phyloP scores from a whole-genome alignment of 2,329 filamentous ascomycete genomes.

The Aspergillus amoenus region DNA sequence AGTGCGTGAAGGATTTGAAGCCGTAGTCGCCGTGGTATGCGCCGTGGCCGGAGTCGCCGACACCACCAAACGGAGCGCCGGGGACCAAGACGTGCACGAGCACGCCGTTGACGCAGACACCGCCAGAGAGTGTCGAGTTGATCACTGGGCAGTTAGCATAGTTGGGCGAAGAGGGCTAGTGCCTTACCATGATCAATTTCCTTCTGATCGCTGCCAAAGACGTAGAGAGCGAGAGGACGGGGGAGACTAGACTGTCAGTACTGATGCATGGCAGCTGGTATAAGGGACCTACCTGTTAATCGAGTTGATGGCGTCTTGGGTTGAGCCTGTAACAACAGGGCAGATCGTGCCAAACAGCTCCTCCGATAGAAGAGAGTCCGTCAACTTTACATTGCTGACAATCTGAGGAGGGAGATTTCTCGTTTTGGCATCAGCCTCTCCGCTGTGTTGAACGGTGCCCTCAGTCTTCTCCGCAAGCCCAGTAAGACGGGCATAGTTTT shows the following conservation, averaged over 20 bases:
- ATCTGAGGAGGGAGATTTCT: constrained; percentile 41
- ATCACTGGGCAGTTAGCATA: background rate
- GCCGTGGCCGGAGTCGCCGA: constrained; percentile 11
- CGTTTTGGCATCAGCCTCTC: constrained; percentile 28
- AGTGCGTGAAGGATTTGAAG: constrained; percentile 21
- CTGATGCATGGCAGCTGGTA: background rate
- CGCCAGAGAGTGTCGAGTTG: constrained; percentile 9
- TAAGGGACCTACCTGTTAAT: background rate
- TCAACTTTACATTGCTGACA: constrained; percentile 35
- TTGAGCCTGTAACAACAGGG: constrained; percentile 37
- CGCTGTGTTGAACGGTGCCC: constrained; percentile 41
- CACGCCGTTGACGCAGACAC: constrained; percentile 13
- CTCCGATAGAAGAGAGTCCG: constrained; percentile 44
- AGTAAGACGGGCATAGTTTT: constrained; percentile 44
- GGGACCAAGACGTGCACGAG: constrained; percentile 10
- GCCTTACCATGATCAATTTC: constrained; percentile 31
- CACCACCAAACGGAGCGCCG: constrained; percentile 12
- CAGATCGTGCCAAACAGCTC: constrained; percentile 50
- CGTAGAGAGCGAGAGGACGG: constrained; percentile 44
- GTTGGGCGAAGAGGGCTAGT: background rate
- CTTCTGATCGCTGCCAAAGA: constrained; percentile 37
- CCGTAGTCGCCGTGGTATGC: constrained; percentile 14
- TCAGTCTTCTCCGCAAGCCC: constrained; percentile 36
- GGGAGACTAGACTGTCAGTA: constrained; percentile 29
- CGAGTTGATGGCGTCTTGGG: constrained; percentile 3